These are phyloP conservation scores for Durotheca rogersii DNA, from an alignment of 495 filamentous ascomycete species.

Conservation along the genomic window DNA sequence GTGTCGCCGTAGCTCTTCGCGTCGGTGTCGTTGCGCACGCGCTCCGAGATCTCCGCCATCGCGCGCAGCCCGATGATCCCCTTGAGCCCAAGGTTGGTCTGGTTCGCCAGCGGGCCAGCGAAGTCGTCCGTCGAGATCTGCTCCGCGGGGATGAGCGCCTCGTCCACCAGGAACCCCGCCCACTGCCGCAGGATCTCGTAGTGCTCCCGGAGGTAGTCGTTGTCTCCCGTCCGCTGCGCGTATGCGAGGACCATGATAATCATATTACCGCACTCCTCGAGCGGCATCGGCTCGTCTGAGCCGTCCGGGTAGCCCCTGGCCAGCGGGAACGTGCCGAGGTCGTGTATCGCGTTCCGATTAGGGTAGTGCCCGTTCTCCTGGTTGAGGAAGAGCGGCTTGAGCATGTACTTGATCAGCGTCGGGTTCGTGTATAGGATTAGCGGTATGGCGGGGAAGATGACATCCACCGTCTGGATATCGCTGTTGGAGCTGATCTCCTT, in stretches of 20 bases:
- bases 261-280: conserved; percentile 96
- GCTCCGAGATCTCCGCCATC: conserved; percentile 74
- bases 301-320: conserved; percentile 86
- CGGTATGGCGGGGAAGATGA: conserved; percentile 89
- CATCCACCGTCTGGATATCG: conserved; percentile 92
- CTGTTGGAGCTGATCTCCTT: conserved; percentile 96
- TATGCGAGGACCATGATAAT: conserved; percentile 82
- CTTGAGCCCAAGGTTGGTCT: conserved; percentile 92
- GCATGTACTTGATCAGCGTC: conserved; percentile 74
- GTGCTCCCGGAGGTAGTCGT: conserved; percentile 49
- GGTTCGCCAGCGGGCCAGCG: conserved; percentile 82
- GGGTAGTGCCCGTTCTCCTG: conserved; percentile 89
- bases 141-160: conserved; percentile 74
- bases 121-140: conserved; percentile 95
- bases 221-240: conserved; percentile 47
- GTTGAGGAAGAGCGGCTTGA: conserved; percentile 88
- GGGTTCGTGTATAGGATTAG: conserved; percentile 91
- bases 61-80: conserved; percentile 93
- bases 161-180: conserved; percentile 82
- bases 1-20: conserved; percentile 63
- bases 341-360: conserved; percentile 83
- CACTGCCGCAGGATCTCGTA: conserved; percentile 81
- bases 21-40: conserved; percentile 62
- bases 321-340: conserved; percentile 89
- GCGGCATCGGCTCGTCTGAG: conserved; percentile 85